Percentiles rank a stretch among this genome's conserved stretches.
Conservation (phyloP, 441 rosid species). For the Populus hybrid region DNA sequence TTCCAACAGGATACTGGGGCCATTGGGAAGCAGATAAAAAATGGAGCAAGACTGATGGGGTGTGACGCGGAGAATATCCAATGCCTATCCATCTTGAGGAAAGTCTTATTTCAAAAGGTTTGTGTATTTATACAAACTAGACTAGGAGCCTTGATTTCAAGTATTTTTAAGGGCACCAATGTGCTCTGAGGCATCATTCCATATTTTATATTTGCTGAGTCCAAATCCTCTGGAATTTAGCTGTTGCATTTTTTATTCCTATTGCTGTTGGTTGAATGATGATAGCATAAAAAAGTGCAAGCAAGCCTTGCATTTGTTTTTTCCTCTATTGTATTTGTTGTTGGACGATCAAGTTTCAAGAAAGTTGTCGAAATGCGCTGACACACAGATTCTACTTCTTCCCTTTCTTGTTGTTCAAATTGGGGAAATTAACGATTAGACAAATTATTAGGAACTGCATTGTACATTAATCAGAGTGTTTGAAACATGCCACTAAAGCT, state of each 20-base stretch:
- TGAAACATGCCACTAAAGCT: not conserved
- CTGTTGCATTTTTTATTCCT: not conserved
- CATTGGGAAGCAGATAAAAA: slow-evolving; percentile 83
- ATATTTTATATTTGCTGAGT: not conserved
- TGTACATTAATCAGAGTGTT: not conserved
- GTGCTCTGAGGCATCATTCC: not conserved
- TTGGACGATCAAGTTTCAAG: not conserved
- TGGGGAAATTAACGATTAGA: too few relatives aligned
- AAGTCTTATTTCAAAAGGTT: slow-evolving; percentile 9
- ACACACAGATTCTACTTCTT: not conserved
- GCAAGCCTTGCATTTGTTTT: not conserved
- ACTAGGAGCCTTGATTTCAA: not conserved
- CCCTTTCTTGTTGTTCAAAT: not conserved
- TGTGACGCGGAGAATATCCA: slow-evolving; percentile 83
- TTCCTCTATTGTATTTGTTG: not conserved
- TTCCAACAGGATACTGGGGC: slow-evolving; percentile 66
- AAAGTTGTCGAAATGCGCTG: not conserved
- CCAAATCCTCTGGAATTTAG: slow-evolving; percentile 10
- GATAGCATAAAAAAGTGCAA: not conserved
- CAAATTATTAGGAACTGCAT: not conserved
- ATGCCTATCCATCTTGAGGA: slow-evolving; percentile 97
- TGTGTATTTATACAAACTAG: not conserved
- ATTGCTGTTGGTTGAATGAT: slow-evolving; percentile 4
- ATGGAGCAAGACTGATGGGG: slow-evolving; percentile 96
- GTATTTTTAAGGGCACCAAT: not conserved